Percentiles rank a stretch among this genome's conserved stretches.
Conservation (phyloP, 1,139 yeast genomes). For the Zhuliangozyma blackwelliae region DNA sequence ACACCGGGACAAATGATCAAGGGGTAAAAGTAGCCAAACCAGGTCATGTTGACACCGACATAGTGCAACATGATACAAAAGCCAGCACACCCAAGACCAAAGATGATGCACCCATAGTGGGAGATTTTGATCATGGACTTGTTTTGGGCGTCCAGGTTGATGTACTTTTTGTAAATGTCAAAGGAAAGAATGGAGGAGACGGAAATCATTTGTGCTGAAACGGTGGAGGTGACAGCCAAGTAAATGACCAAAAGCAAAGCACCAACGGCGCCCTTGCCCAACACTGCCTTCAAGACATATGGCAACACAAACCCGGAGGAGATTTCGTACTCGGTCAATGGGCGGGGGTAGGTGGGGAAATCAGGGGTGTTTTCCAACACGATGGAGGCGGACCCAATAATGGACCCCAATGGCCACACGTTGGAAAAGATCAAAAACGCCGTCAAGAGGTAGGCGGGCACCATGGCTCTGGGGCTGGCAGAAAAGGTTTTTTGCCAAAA, state of each 20-base stretch:
- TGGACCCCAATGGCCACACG: conserved; percentile 30
- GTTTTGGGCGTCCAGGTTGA: conserved; percentile 23
- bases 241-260: conserved; percentile 24
- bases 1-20: conserved; percentile 36
- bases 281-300: conserved; percentile 21
- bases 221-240: conserved; percentile 30
- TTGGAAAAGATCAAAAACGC: conserved; percentile 28
- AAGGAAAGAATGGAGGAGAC: conserved; percentile 27
- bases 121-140: conserved; percentile 23
- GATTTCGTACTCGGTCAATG: conserved; percentile 22
- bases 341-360: conserved; percentile 28
- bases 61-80: conserved; percentile 29
- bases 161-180: conserved; percentile 27
- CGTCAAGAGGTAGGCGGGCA: conserved; percentile 36
- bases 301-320: conserved; percentile 27
- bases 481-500: conserved; percentile 34
- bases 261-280: conserved; percentile 28
- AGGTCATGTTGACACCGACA: conserved; percentile 28
- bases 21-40: conserved; percentile 33
- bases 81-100: conserved; percentile 27
- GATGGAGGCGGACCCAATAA: conserved; percentile 24
- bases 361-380: conserved; percentile 20
- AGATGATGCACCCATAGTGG: conserved; percentile 24
- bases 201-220: conserved; percentile 29
- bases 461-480: conserved; percentile 29